Evolutionary conservation across 345 rosid species (phyloP).

Genomic region (Gossypioides kirkii): DNA sequence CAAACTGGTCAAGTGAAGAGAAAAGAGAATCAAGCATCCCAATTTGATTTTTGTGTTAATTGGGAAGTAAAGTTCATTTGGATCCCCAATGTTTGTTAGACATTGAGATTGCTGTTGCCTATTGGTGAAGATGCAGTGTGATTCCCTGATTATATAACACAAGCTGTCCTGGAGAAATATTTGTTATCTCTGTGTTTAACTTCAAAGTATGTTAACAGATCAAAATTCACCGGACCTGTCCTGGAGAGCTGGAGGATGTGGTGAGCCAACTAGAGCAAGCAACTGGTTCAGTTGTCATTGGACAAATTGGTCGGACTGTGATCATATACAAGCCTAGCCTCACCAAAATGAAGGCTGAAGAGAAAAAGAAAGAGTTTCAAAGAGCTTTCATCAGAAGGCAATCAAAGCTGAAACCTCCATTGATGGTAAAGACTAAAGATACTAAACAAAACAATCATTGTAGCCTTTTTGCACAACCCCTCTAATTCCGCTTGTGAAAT

Average conservation of each 20-base stretch:
- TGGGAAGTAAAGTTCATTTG: background rate
- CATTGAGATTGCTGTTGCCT: background rate
- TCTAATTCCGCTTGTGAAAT: background rate
- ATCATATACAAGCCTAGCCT: slow-evolving; percentile 79
- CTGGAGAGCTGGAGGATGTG: slow-evolving; percentile 68
- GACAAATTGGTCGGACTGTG: slow-evolving; percentile 76
- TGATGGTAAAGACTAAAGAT: slow-evolving; percentile 29
- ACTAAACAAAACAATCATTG: background rate
- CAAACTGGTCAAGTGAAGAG: background rate
- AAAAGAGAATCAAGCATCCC: background rate
- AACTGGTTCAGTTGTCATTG: slow-evolving; percentile 64
- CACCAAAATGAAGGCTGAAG: slow-evolving; percentile 76
- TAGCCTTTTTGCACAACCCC: background rate
- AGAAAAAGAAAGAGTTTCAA: slow-evolving; percentile 53
- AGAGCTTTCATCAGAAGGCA: slow-evolving; percentile 36
- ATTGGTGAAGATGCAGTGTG: background rate
- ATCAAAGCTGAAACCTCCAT: slow-evolving; percentile 19
- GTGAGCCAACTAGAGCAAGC: slow-evolving; percentile 52
- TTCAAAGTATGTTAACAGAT: slow-evolving; percentile 36
- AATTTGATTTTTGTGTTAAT: background rate
- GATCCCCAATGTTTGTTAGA: background rate
- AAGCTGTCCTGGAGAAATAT: background rate
- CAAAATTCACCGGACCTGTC: slow-evolving; percentile 73
- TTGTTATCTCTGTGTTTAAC: background rate
- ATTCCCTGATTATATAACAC: background rate